These are phyloP conservation scores for Rhizopogon vesiculosus DNA, from an alignment of 768 basidiomycete genomes.

Conservation along the genomic window DNA sequence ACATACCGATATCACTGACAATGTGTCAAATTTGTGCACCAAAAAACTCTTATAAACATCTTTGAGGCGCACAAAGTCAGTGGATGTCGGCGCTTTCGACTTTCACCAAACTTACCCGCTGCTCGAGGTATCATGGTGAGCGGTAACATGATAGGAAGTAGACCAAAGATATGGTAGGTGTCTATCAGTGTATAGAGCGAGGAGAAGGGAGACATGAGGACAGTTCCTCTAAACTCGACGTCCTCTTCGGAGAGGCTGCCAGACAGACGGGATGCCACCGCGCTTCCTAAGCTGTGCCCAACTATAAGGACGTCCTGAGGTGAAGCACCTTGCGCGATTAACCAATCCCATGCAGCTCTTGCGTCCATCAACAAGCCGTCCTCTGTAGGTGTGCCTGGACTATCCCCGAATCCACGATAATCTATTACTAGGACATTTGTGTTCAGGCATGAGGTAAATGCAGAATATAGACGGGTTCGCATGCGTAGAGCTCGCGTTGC, in stretches of 20 bases:
- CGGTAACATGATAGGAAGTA: slow-evolving; percentile 70
- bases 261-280: slow-evolving; percentile 53
- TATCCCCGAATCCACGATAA: slow-evolving; percentile 92
- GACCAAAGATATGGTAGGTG: slow-evolving; percentile 60
- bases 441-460: slow-evolving; percentile 58
- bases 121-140: slow-evolving; percentile 58
- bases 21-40: slow-evolving; percentile 57
- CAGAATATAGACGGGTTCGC: slow-evolving; percentile 66
- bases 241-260: slow-evolving; percentile 43
- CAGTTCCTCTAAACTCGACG: slow-evolving; percentile 40
- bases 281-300: slow-evolving; percentile 90
- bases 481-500: slow-evolving; percentile 66
- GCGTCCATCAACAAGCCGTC: slow-evolving; percentile 70
- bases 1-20: slow-evolving; percentile 55
- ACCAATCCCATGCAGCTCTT: slow-evolving; percentile 76
- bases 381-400: slow-evolving; percentile 73
- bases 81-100: background rate
- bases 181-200: slow-evolving; percentile 56
- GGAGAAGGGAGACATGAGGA: slow-evolving; percentile 54
- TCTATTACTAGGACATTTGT: slow-evolving; percentile 84
- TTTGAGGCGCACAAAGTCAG: slow-evolving; percentile 19
- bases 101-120: slow-evolving; percentile 44
- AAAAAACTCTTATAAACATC: slow-evolving; percentile 52
- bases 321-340: slow-evolving; percentile 52
- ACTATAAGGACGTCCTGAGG: slow-evolving; percentile 63